Evolutionary conservation across 148 eudicot species (phyloP).

Genomic region (Chenopodium album): DNA sequence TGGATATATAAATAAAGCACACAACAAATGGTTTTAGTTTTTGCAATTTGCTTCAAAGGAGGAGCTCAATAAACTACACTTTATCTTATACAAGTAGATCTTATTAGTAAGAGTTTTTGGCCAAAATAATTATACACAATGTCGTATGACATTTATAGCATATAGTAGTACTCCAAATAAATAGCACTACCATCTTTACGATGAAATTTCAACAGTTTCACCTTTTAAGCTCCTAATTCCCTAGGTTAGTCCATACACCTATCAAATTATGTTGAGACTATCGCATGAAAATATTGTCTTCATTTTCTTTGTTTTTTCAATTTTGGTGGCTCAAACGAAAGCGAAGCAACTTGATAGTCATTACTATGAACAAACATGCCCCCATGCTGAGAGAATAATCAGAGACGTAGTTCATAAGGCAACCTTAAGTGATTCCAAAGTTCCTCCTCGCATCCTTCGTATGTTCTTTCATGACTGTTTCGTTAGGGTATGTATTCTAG

Average conservation of each 20-base stretch:
- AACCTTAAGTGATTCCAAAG: slow-evolving; percentile 32
- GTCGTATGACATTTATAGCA: slow-evolving; percentile 1
- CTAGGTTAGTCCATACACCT: neutral
- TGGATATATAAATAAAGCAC: neutral
- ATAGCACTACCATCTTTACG: slow-evolving; percentile 7
- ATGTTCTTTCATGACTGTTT: slow-evolving; percentile 73
- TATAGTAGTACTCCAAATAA: slow-evolving; percentile 9
- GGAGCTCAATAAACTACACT: neutral
- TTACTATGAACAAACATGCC: slow-evolving; percentile 31
- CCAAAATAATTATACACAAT: neutral
- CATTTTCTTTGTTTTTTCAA: neutral
- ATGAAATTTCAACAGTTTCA: neutral
- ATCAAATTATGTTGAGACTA: slow-evolving; percentile 10
- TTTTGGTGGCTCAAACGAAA: slow-evolving; percentile 10
- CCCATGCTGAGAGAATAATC: slow-evolving; percentile 25
- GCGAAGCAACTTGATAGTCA: slow-evolving; percentile 16
- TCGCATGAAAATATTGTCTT: slow-evolving; percentile 8
- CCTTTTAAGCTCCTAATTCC: neutral
- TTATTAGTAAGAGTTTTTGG: neutral
- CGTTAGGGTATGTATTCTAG: slow-evolving; percentile 36
- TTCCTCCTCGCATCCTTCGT: slow-evolving; percentile 50
- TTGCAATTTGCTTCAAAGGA: slow-evolving; percentile 8
- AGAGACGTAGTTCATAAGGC: slow-evolving; percentile 19
- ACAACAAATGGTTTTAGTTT: slow-evolving; percentile 4
- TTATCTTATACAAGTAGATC: neutral